Evolutionary conservation across 345 rosid genomes (phyloP).

Genomic region (Eutrema heterophyllum): DNA sequence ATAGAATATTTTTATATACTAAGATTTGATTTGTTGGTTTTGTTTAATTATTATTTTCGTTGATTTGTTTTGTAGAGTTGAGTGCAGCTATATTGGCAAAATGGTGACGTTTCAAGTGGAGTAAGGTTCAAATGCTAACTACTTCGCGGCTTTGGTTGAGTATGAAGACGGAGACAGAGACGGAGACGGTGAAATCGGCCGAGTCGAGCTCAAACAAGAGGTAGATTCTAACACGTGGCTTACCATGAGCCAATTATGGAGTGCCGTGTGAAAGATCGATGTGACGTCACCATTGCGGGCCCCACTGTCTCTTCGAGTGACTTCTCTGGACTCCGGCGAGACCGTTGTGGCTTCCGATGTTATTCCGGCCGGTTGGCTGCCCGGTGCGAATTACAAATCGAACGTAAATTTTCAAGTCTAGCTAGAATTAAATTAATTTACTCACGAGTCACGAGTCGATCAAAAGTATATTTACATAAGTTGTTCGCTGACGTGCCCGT

Average conservation of each 20-base stretch:
- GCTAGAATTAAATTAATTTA: background rate
- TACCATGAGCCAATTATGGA: slow-evolving; percentile 52
- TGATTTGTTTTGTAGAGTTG: slow-evolving; percentile 38
- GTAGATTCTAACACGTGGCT: slow-evolving; percentile 40
- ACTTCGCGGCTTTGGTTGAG: slow-evolving; percentile 43
- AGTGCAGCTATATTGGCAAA: slow-evolving; percentile 43
- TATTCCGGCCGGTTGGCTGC: slow-evolving; percentile 54
- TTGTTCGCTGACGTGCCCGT: background rate
- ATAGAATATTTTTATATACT: background rate
- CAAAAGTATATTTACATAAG: background rate
- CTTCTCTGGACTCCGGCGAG: slow-evolving; percentile 32
- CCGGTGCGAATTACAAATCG: slow-evolving; percentile 50
- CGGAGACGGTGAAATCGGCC: slow-evolving; percentile 52
- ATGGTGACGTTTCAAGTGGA: slow-evolving; percentile 44
- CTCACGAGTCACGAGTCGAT: background rate
- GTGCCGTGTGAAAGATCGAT: slow-evolving; percentile 57
- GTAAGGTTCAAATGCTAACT: slow-evolving; percentile 49
- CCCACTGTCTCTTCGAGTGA: slow-evolving; percentile 53
- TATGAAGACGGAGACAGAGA: slow-evolving; percentile 43
- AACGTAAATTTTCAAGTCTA: slow-evolving; percentile 38
- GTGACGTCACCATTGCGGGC: slow-evolving; percentile 38
- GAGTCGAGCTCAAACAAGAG: slow-evolving; percentile 46
- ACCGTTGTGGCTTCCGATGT: slow-evolving; percentile 38
- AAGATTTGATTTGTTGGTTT: background rate
- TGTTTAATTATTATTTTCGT: background rate